A percentile compares a stretch with the other conserved stretches of the same genome.
These are phyloP conservation scores for Garcia nutans DNA, from an alignment of 345 rosid genomes.

Conservation along the genomic window DNA sequence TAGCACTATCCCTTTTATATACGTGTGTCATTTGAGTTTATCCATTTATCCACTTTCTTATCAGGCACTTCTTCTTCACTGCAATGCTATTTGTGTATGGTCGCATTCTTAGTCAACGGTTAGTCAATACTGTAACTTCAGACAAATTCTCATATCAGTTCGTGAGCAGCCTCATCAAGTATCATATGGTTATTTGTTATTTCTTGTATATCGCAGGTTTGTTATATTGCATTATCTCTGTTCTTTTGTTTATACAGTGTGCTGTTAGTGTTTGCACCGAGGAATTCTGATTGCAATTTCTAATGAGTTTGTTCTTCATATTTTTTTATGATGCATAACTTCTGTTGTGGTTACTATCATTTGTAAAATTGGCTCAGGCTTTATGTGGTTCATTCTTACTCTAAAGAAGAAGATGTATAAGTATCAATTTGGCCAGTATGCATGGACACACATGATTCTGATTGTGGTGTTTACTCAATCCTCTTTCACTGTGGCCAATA, in stretches of 20 bases:
- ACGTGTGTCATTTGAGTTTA: neutral
- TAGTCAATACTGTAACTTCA: conserved; percentile 79
- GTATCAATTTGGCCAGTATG: conserved; percentile 99
- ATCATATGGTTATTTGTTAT: conserved; percentile 89
- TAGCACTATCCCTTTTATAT: neutral
- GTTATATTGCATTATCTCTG: conserved; percentile 17
- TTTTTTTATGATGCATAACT: neutral
- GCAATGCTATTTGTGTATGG: conserved; percentile 96
- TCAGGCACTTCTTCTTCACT: conserved; percentile 97
- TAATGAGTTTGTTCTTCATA: neutral
- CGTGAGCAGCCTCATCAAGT: conserved; percentile 79
- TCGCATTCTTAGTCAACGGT: conserved; percentile 87
- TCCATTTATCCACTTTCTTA: conserved; percentile 10
- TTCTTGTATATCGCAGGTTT: conserved; percentile 84
- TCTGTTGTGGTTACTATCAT: neutral
- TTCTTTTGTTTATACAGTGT: neutral
- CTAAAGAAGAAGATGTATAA: conserved; percentile 97
- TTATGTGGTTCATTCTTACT: conserved; percentile 97
- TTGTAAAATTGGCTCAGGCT: conserved; percentile 47
- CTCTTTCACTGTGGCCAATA: conserved; percentile 97
- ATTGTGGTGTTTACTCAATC: conserved; percentile 94
- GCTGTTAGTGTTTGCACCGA: neutral
- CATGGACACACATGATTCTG: conserved; percentile 99
- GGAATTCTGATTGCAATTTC: neutral
- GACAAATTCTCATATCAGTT: conserved; percentile 80